phyloP scores from a whole-genome alignment of 1,284 basidiomycete genomes.

The Tylopilus orsonianus region DNA sequence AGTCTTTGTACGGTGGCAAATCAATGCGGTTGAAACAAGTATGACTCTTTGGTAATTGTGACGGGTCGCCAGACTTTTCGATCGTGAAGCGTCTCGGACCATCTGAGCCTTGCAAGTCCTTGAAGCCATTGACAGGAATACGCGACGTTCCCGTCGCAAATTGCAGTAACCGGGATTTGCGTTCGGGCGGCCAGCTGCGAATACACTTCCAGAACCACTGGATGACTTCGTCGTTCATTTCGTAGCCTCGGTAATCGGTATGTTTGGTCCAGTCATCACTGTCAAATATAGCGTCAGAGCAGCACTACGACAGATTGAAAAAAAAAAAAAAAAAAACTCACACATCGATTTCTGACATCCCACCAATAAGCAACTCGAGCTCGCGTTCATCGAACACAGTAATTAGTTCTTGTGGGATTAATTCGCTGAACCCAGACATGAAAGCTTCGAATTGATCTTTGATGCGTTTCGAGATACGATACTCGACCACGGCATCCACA shows the following conservation, averaged over 20 bases:
- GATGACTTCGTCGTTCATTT: constrained; percentile 83
- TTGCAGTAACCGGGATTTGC: constrained; percentile 86
- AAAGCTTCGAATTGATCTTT: constrained; percentile 96
- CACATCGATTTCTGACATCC: constrained; percentile 95
- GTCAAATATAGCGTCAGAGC: constrained; percentile 3
- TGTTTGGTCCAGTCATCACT: constrained; percentile 79
- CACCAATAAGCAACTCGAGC: constrained; percentile 89
- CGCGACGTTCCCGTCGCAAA: constrained; percentile 93
- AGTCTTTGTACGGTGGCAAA: constrained; percentile 83
- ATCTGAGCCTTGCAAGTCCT: constrained; percentile 92
- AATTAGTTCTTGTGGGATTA: constrained; percentile 91
- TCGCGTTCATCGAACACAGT: constrained; percentile 96
- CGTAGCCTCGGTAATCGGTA: constrained; percentile 74
- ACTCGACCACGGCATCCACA: constrained; percentile 86
- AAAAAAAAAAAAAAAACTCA: constrained; percentile 44
- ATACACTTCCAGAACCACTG: constrained; percentile 99
- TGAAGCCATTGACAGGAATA: constrained; percentile 93
- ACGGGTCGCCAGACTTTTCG: constrained; percentile 85
- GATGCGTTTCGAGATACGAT: constrained; percentile 88
- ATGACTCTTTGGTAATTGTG: constrained; percentile 81
- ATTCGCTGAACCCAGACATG: constrained; percentile 92
- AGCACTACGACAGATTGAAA: not conserved
- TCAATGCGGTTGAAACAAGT: constrained; percentile 89
- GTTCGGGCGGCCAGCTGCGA: constrained; percentile 88
- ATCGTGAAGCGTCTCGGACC: constrained; percentile 89